A percentile compares a stretch with the other conserved stretches of the same genome.
Conservation (phyloP, 352 stramenopile genomes). For the Phytophthora agathidicida region DNA sequence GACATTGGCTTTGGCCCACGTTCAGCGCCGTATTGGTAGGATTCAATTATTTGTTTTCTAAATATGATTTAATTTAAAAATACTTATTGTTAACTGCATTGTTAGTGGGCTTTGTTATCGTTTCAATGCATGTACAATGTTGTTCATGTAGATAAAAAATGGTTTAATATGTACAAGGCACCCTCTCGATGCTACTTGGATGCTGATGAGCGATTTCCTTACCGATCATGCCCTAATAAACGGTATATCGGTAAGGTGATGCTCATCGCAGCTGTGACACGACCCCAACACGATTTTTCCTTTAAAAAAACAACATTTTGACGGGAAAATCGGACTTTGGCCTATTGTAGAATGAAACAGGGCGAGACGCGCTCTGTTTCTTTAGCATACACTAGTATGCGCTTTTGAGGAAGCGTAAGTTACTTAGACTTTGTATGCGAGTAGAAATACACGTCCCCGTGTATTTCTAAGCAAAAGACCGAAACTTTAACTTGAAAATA, state of each 20-base stretch:
- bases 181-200: too few species aligned
- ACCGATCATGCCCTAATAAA: conserved; percentile 6
- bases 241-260: conserved; percentile 22
- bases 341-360: too few species aligned
- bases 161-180: conserved; percentile 1
- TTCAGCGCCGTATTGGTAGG: neutral
- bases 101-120: neutral
- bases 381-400: too few species aligned
- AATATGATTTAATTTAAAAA: conserved; percentile 8
- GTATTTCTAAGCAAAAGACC: too few species aligned
- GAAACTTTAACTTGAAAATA: too few species aligned
- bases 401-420: too few species aligned
- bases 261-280: conserved; percentile 21
- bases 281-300: conserved; percentile 11
- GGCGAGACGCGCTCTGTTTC: too few species aligned
- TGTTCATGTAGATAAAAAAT: conserved; percentile 2
- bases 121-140: conserved; percentile 3
- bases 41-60: neutral
- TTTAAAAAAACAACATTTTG: conserved; percentile 6
- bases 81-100: too few species aligned
- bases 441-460: too few species aligned
- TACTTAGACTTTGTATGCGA: too few species aligned
- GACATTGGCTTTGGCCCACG: neutral
- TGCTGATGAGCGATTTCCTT: too few species aligned
- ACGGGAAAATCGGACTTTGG: conserved; percentile 27